Evolutionary conservation across 2,329 filamentous ascomycete species (phyloP), one percentile per base, ranked within the genome.

Genomic region (Orbilia quercus): DNA sequence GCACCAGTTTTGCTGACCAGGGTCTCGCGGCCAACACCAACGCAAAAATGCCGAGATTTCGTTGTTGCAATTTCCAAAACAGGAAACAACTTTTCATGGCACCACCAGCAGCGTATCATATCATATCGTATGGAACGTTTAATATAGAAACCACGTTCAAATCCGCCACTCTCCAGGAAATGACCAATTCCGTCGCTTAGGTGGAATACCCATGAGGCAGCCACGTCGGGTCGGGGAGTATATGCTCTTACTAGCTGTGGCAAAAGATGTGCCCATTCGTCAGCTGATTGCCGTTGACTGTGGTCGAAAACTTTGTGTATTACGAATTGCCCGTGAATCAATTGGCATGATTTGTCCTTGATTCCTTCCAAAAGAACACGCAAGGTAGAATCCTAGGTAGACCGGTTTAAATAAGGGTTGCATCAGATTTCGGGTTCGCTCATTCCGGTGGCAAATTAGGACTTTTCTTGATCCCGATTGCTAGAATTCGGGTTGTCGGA

Each of bases 61-160:
- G 16, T 62, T 72, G 67, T 72, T 72, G 67, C 54, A 72, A 65
- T 72, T 59, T 72, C 67, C 67, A 55, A 72, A 72, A 72, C 67
- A 65, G 67, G 67, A 72, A 72, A 72, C 50, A 59, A 72, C 47
- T 51, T 34, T 54, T 51, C 45, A 45, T 53, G 38, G 44, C 67
- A 64, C 45, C 36, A 44, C 45, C 40, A 55, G 14, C 31, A 47
- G 36, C 25, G 42, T 60, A 60, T 60, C 55, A 48, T 22, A 58
- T 28, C 20, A 14, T 18, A 51, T n/a, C 47, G 48, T 62, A 63
- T 45, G n/a, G n/a, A n/a, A n/a, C n/a, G 28, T 31, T 31, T 31
- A 31, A 31, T 31, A 31, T 31, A 31, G 28, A 31, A 5, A 31
- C 28, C 28, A n/a, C n/a, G 28, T 9, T 31, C 5, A 31, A 5